phyloP scores from a whole-genome alignment of 768 basidiomycete genomes.

The Strobilomyces dryophilus region DNA sequence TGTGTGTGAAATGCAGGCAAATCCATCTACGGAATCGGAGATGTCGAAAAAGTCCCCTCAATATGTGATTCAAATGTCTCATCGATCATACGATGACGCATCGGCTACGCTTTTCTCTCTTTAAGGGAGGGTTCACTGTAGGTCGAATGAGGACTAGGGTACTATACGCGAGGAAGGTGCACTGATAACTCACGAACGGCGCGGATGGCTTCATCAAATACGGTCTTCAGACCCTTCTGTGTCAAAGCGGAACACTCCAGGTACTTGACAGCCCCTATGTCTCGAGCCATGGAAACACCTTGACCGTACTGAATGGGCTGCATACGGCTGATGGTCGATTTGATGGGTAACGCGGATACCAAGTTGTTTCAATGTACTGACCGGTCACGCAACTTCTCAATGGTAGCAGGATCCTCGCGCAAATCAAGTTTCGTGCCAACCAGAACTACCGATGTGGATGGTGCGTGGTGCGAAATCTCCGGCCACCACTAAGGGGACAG shows the following conservation, averaged over 20 bases:
- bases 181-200: conserved; percentile 73
- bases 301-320: conserved; percentile 89
- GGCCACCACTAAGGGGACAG: conserved; percentile 73
- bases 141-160: conserved; percentile 8
- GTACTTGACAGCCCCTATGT: conserved; percentile 95
- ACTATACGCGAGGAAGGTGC: background rate
- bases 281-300: conserved; percentile 86
- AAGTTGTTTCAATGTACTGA: conserved; percentile 31
- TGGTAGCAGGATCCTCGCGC: conserved; percentile 89
- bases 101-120: conserved; percentile 44
- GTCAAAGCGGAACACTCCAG: conserved; percentile 94
- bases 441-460: conserved; percentile 86
- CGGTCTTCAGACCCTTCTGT: conserved; percentile 97
- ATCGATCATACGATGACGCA: conserved; percentile 72
- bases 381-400: conserved; percentile 92
- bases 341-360: conserved; percentile 3
- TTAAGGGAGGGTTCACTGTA: conserved; percentile 73
- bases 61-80: conserved; percentile 18
- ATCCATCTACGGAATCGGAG: conserved; percentile 31
- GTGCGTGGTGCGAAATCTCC: conserved; percentile 96
- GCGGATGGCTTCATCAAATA: conserved; percentile 98
- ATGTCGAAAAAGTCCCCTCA: conserved; percentile 15
- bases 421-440: conserved; percentile 98
- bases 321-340: conserved; percentile 64
- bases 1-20: conserved; percentile 49